phyloP scores from a whole-genome alignment of 768 basidiomycete genomes.

The Termitomyces eurrhizus region DNA sequence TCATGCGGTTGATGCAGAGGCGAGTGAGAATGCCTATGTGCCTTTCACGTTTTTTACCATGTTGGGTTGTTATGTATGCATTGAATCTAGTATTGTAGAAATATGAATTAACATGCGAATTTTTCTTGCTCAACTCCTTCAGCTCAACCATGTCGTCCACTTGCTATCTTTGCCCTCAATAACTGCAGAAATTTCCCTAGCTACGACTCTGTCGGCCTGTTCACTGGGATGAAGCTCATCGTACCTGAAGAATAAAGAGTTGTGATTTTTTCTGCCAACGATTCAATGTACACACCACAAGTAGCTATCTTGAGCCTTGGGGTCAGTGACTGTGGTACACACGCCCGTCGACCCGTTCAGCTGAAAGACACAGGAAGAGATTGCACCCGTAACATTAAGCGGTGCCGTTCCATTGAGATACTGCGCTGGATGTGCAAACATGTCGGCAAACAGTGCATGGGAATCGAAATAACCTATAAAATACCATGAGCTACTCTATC shows the following conservation, averaged over 20 bases:
- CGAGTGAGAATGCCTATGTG: neutral
- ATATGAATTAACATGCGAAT: neutral
- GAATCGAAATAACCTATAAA: slow-evolving; percentile 56
- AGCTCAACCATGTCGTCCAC: slow-evolving; percentile 42
- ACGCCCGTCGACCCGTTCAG: slow-evolving; percentile 19
- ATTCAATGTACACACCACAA: slow-evolving; percentile 35
- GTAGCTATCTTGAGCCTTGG: slow-evolving; percentile 40
- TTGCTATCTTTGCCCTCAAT: slow-evolving; percentile 32
- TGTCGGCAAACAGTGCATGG: slow-evolving; percentile 56
- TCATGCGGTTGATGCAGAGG: neutral
- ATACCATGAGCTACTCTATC: neutral
- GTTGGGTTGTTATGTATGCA: neutral
- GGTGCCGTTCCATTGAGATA: slow-evolving; percentile 67
- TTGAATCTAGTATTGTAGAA: slow-evolving; percentile 1
- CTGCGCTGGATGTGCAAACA: slow-evolving; percentile 42
- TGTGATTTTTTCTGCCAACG: neutral
- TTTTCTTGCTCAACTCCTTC: neutral
- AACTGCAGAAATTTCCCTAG: slow-evolving; percentile 34
- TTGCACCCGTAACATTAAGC: slow-evolving; percentile 51
- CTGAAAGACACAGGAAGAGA: slow-evolving; percentile 43
- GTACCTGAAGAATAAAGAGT: slow-evolving; percentile 17
- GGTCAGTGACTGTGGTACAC: slow-evolving; percentile 30
- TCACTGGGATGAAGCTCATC: slow-evolving; percentile 37
- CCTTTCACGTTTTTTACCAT: neutral
- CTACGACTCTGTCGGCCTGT: slow-evolving; percentile 38